Base-by-base conservation (phyloP, 164 flowering plant species). In the Tetrastigma voinierianum region DNA sequence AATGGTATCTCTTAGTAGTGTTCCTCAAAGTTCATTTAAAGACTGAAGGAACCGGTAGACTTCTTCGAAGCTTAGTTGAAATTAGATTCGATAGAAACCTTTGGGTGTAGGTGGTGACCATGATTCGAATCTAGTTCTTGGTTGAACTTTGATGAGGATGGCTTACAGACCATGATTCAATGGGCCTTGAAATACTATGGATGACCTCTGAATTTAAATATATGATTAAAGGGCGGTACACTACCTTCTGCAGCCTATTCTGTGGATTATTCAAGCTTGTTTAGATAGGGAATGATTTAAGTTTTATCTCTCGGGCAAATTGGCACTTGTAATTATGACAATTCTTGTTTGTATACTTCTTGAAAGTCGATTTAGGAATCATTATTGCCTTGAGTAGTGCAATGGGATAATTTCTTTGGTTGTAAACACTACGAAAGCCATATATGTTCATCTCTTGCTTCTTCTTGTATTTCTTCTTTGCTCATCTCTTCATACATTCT, bases 111-210 rank as follows among this genome's bases (percentile, higher is more conserved):
- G 55, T 4, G 77, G 71, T 64, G 82, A 70, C 46, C 68, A 49
- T 76, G 70, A 43, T 74, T 67, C 83, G 74, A 61, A 85, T 78
- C 62, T 87, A 65, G 73, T 70, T 66, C 72, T 69, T 66, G 78
- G 83, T 79, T 85, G 21, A 79, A 78, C 59, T 74, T n/a, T 57
- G 87, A 84, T 55, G 90, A 74, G 85, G n/a, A n/a, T n/a, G n/a
- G n/a, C n/a, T n/a, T n/a, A n/a, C n/a, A n/a, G n/a, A n/a, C n/a
- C n/a, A n/a, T n/a, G n/a, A 81, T 73, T 68, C 78, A 44, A 64
- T 70, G 77, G 91, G 90, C 57, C 86, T 86, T 54, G 84, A 79
- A 51, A 86, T 87, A 68, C 95, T 25, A 84, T 89, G 95, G 95
- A 89, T 64, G 91, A 89, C 68, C 85, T 87, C 12, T 76, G 85